Base-by-base conservation (phyloP, 306 rosid genomes). In the Castanospermum australe region DNA sequence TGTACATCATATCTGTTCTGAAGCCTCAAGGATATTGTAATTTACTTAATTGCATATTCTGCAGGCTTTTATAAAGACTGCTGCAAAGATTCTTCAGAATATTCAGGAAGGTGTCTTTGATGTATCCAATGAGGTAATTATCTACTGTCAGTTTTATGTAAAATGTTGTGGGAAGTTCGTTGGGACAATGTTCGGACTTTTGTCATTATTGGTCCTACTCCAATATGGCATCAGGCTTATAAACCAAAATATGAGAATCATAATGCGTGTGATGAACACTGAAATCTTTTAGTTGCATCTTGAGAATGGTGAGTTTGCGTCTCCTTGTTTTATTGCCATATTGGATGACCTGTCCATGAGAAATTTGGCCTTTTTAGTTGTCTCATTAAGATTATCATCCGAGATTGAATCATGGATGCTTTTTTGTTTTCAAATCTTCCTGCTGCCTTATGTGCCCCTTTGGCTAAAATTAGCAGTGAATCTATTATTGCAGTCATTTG, bases 31-130 rank as follows among this genome's bases (percentile, higher is more conserved):
- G 14, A 36, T 47, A 32, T 25, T 32, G 30, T 7, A 6, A 17
- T 4, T 11, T 28, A 87, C 65, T 5, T 21, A 5, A 8, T 10
- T 18, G 5, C 60, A 11, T 39, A 17, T 25, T 25, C 62, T 70
- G 28, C 88, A 90, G 94, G 94, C 94, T 71, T 90, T 90, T 71
- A 86, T 83, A 72, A 84, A 77, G 72, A 90, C 92, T 36, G 90
- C 92, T 39, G 94, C 87, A 8, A 88, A 86, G 74, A 90, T 90
- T 80, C 92, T 86, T 61, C 90, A 88, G 78, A 90, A 90, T 70
- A 90, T 90, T 61, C 89, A 90, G 86, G 92, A 88, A 18, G 90
- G 94, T 8, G 89, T 90, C 47, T 84, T 88, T 76, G 94, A 90
- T 69, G 94, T 86, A 39, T 84, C 90, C 55, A 90, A 90, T 76